These are phyloP conservation scores for Phoma sp. DNA, from an alignment of 2,329 filamentous ascomycete genomes.

Conservation along the genomic window DNA sequence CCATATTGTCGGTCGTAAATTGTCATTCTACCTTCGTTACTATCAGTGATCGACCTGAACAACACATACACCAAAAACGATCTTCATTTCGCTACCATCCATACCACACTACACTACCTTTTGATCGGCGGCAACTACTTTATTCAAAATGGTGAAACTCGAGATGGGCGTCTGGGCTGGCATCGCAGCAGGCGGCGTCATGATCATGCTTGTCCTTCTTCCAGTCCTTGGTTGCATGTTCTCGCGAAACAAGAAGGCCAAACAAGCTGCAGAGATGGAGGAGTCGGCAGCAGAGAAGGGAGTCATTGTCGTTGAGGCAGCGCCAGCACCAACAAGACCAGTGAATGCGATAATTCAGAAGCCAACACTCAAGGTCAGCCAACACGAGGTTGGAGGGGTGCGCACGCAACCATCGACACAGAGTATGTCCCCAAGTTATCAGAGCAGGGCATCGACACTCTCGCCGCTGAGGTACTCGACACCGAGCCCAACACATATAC, in stretches of 20 bases:
- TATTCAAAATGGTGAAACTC: conserved; percentile 8
- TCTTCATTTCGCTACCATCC: background rate
- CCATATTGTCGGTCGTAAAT: background rate
- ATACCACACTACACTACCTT: background rate
- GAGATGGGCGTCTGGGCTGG: conserved; percentile 12
- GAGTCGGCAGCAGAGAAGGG: conserved; percentile 15
- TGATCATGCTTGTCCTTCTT: conserved; percentile 9
- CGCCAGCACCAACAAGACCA: conserved; percentile 8
- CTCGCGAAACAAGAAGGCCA: conserved; percentile 9
- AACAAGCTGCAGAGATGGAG: background rate
- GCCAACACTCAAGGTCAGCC: background rate
- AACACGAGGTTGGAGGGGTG: background rate
- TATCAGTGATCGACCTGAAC: background rate
- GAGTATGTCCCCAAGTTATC: conserved; percentile 13
- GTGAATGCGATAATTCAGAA: conserved; percentile 9
- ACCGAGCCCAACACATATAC: conserved; percentile 1
- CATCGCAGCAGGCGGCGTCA: conserved; percentile 13
- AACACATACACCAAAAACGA: background rate
- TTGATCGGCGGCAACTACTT: background rate
- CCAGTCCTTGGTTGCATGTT: conserved; percentile 14
- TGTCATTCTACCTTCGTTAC: background rate
- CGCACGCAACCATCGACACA: conserved; percentile 5
- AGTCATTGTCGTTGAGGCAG: background rate
- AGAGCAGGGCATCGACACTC: conserved; percentile 7
- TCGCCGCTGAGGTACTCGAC: conserved; percentile 4